A percentile compares a stretch with the other conserved stretches of the same genome.
Evolutionary conservation across 495 filamentous ascomycete species (phyloP).

Genomic region (Aspergillus taichungensis): DNA sequence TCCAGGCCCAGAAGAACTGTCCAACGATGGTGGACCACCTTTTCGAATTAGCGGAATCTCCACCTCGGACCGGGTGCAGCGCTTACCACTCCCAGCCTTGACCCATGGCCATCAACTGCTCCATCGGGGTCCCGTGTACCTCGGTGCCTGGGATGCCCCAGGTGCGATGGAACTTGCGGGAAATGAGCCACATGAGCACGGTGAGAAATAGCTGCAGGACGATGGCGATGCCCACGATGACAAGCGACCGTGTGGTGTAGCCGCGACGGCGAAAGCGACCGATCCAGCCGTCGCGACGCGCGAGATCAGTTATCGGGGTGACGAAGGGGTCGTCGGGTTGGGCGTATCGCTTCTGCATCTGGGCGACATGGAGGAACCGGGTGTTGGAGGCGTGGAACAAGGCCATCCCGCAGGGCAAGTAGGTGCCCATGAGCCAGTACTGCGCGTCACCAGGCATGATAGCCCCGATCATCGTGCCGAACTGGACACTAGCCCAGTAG

Average conservation of each 20-base stretch:
- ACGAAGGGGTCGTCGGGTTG: slow-evolving; percentile 5
- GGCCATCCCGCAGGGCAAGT: slow-evolving; percentile 60
- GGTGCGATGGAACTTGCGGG: slow-evolving; percentile 54
- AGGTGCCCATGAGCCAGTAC: slow-evolving; percentile 70
- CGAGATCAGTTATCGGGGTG: not conserved
- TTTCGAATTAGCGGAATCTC: slow-evolving; percentile 6
- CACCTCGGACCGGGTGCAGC: too few relatives aligned
- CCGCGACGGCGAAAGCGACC: slow-evolving; percentile 19
- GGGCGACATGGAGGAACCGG: slow-evolving; percentile 56
- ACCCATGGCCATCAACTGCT: slow-evolving; percentile 30
- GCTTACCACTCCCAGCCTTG: slow-evolving; percentile 58
- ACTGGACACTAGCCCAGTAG: slow-evolving; percentile 51
- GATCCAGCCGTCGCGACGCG: slow-evolving; percentile 12
- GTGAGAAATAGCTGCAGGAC: slow-evolving; percentile 44
- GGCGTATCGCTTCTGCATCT: slow-evolving; percentile 27
- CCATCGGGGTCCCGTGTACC: slow-evolving; percentile 27
- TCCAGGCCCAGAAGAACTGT: slow-evolving; percentile 56
- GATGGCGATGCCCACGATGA: slow-evolving; percentile 21
- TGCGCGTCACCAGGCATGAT: slow-evolving; percentile 48
- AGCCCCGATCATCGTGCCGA: slow-evolving; percentile 52
- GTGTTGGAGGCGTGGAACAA: slow-evolving; percentile 62
- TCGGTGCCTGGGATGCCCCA: slow-evolving; percentile 44
- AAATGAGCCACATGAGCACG: slow-evolving; percentile 53
- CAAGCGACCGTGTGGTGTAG: slow-evolving; percentile 20
- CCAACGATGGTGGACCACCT: slow-evolving; percentile 53